Base-by-base conservation (phyloP, 768 basidiomycete genomes). In the Hygrocybe coccinea region DNA sequence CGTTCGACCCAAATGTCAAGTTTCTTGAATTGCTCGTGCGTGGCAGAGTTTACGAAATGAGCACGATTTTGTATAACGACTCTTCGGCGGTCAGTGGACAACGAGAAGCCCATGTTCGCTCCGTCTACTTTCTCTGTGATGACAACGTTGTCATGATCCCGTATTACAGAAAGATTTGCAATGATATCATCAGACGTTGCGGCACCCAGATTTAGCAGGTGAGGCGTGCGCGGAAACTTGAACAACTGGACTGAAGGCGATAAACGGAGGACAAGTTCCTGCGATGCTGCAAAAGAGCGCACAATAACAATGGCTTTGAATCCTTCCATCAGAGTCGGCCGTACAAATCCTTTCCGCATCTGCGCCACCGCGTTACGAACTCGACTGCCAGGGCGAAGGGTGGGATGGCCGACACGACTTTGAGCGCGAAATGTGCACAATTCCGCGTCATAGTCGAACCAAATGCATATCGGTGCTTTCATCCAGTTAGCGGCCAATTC, bases 61-160 rank as follows among this genome's bases (percentile, higher is more conserved):
- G 82, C 82, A 14, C 83, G 76, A 60, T 86, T 86, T 64, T 86
- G 84, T 1, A 82, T 75, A 44, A 81, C 47, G 54, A 84, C 73
- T 15, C 71, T 69, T 6, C 68, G 67, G 22, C 76, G 65, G 58
- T 79, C 76, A 5, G 72, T 61, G 1, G 79, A 79, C 21, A 84
- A 72, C 17, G 81, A 82, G 65, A 85, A 79, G 5, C 82, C 84
- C 79, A 85, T 79, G 64, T 86, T 85, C 38, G 83, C 82, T 3
- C 84, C 84, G 66, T 85, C 83, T 48, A 85, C 72, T 61, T 86
- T 85, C 61, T 86, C 84, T 3, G 82, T 83, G 63, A 84, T 75
- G 36, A 81, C 69, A 49, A 79, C 72, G 53, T 70, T 65, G 7
- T 69, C 71, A 33, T 57, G 50, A 34, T 50, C 25, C 25, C 58